These are phyloP conservation scores for Papiliotrema flavescens DNA, from an alignment of 1,284 basidiomycete genomes.

Conservation along the genomic window DNA sequence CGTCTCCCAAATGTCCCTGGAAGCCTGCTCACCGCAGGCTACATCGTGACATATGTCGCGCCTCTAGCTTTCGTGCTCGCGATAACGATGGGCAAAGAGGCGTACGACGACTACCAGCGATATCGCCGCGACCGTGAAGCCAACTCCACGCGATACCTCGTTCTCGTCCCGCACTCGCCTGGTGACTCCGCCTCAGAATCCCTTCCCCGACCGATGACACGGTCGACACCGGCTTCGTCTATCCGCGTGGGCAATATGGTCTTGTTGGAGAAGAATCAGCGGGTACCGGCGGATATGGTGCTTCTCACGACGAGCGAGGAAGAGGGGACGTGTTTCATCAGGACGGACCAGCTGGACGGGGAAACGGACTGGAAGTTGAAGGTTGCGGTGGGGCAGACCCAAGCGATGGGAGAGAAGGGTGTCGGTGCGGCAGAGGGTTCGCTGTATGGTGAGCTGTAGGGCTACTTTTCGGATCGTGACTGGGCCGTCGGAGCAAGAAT, in stretches of 20 bases:
- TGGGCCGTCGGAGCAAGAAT: neutral
- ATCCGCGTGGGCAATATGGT: conserved; percentile 91
- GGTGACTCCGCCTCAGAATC: conserved; percentile 35
- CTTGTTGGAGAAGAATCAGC: conserved; percentile 90
- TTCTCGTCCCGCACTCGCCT: conserved; percentile 59
- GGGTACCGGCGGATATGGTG: conserved; percentile 92
- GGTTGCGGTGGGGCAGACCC: conserved; percentile 79
- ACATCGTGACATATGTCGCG: conserved; percentile 92
- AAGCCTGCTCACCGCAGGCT: conserved; percentile 58
- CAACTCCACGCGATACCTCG: conserved; percentile 86
- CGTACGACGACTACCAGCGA: conserved; percentile 94
- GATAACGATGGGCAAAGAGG: conserved; percentile 98
- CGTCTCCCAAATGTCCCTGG: conserved; percentile 47
- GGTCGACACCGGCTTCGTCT: conserved; percentile 79
- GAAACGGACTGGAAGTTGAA: conserved; percentile 99
- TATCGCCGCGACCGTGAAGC: conserved; percentile 87
- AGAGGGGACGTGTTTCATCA: conserved; percentile 90
- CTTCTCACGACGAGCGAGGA: conserved; percentile 72
- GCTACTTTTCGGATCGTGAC: neutral
- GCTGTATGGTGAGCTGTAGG: conserved; percentile 64
- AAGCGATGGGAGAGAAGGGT: conserved; percentile 67
- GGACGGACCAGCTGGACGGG: conserved; percentile 97
- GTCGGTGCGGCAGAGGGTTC: conserved; percentile 73
- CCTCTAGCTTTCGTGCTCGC: conserved; percentile 91
- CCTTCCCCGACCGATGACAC: conserved; percentile 42